Base-by-base conservation (phyloP, 305 asterid species). In the Rubia occidens region DNA sequence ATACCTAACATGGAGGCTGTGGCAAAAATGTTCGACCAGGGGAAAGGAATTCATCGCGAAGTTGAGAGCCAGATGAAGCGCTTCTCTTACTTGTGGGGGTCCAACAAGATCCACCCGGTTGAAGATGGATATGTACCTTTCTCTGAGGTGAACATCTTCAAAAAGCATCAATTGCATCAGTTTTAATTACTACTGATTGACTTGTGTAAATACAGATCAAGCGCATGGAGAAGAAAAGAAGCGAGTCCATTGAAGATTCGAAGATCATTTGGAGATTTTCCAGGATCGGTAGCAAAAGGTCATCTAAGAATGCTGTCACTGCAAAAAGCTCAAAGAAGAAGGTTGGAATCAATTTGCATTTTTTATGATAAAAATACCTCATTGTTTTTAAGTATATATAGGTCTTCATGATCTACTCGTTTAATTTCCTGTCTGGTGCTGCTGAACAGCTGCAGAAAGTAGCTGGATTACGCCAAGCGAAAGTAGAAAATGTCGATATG, bases 1-100 rank as follows among this genome's bases (percentile, higher is more conserved):
- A 43, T 76, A 8, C 37, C 20, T 45, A 63, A 76, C 63, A 76
- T 80, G 87, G 82, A 78, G 68, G 67, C 53, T 20, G 68, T 68
- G 1, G 87, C 85, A 39, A 71, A 74, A 72, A 68, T 18, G 74
- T 83, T 83, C 37, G 78, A 78, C 67, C 58, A 64, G 59, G 83
- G 68, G 43, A 77, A 72, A 75, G 77, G 55, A 35, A 60, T 80
- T 18, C 61, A 10, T 17, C 24, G 15, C 20, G 73, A 68, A 60
- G 81, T 78, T 60, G 79, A 80, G 77, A 67, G 66, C 47, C 73
- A 71, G 64, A 68, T 79, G 74, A 74, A 65, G 24, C 40, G 47
- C 44, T 21, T 63, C 5, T 71, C 72, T 67, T 55, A 51, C 75
- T 64, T 53, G 68, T 67, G 78, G 78, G 60, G 18, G 20, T 43